A percentile compares a stretch with the other conserved stretches of the same genome.
These are phyloP conservation scores for Colletotrichum sansevieriae DNA, from an alignment of 2,329 filamentous ascomycete genomes.

Conservation along the genomic window DNA sequence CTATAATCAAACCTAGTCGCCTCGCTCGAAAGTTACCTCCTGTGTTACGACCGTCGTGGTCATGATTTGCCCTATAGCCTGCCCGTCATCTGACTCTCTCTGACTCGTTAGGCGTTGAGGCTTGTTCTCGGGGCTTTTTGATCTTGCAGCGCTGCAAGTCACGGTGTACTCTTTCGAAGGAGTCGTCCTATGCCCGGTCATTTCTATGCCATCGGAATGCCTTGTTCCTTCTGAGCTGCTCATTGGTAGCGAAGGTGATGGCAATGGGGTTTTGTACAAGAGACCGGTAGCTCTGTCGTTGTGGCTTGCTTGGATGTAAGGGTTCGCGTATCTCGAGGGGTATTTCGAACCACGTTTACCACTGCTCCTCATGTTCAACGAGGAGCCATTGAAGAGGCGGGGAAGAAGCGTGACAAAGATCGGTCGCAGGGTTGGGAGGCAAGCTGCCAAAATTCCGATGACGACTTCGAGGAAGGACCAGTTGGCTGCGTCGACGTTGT, in stretches of 20 bases:
- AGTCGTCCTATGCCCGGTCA: background rate
- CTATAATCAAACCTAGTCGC: background rate
- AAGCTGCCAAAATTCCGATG: slow-evolving; percentile 48
- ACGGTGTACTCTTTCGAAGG: background rate
- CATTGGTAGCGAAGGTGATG: background rate
- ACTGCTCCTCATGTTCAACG: background rate
- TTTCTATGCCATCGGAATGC: slow-evolving; percentile 22
- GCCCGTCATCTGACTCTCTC: background rate
- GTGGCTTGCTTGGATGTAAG: slow-evolving; percentile 26
- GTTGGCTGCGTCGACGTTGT: slow-evolving; percentile 49
- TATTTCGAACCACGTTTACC: background rate
- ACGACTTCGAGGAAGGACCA: slow-evolving; percentile 50
- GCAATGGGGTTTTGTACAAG: background rate
- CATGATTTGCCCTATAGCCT: slow-evolving; percentile 36
- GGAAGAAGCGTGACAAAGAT: slow-evolving; percentile 45
- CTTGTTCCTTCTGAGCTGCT: slow-evolving; percentile 15
- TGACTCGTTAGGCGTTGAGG: background rate
- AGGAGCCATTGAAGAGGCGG: slow-evolving; percentile 39
- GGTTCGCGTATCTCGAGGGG: slow-evolving; percentile 12
- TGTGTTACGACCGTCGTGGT: slow-evolving; percentile 46
- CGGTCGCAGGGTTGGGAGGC: slow-evolving; percentile 48
- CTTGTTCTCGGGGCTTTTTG: background rate
- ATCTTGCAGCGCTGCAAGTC: background rate
- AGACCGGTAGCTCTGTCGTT: slow-evolving; percentile 41
- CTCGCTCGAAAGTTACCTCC: slow-evolving; percentile 28